phyloP scores from a whole-genome alignment of 495 filamentous ascomycete genomes.

The Trichoderma asperelloides region DNA sequence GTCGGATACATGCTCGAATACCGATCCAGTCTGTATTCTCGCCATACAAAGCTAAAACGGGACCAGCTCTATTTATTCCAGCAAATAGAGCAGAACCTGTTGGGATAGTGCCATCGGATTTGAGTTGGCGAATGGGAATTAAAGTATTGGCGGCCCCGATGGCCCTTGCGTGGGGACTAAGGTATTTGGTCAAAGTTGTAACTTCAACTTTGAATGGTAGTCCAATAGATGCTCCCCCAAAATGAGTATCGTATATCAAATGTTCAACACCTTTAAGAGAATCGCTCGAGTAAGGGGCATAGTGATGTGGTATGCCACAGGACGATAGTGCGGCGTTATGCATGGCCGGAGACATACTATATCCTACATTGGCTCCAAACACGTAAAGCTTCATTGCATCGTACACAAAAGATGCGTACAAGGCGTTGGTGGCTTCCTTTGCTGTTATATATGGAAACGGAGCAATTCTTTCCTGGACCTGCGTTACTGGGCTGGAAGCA shows the following conservation, averaged over 20 bases:
- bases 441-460: conserved; percentile 42
- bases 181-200: conserved; percentile 51
- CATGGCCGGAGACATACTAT: conserved; percentile 68
- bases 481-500: conserved; percentile 9
- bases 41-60: conserved; percentile 58
- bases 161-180: conserved; percentile 61
- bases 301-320: conserved; percentile 59
- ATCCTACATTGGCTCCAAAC: conserved; percentile 56
- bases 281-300: conserved; percentile 49
- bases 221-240: conserved; percentile 63
- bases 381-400: conserved; percentile 62
- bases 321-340: conserved; percentile 61
- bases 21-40: conserved; percentile 78
- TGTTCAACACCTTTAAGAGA: conserved; percentile 50
- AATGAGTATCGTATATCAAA: conserved; percentile 53
- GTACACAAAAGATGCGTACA: conserved; percentile 43
- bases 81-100: conserved; percentile 48
- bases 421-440: conserved; percentile 46
- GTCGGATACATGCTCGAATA: conserved; percentile 51
- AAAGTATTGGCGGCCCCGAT: conserved; percentile 72
- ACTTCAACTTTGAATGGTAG: conserved; percentile 65
- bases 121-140: conserved; percentile 54
- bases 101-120: conserved; percentile 49
- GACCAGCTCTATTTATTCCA: conserved; percentile 51
- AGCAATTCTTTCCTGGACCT: background rate